Base-by-base conservation (phyloP, 169 alveolate genomes). In the Eimeria necatrix region DNA sequence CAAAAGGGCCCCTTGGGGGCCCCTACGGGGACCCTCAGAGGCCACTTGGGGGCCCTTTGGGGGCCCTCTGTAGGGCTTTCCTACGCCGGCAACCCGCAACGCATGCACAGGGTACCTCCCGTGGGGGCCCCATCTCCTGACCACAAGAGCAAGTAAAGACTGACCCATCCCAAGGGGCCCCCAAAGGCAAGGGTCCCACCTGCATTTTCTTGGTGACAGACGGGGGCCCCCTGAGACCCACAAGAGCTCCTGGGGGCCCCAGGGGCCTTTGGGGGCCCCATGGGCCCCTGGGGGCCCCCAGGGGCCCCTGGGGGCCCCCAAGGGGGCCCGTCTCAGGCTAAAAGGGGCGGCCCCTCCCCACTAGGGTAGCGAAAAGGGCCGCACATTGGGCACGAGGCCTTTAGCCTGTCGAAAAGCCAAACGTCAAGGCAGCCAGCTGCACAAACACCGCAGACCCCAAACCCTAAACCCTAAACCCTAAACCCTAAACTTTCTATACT, bases 331-430 rank as follows among this genome's bases (percentile, higher is more conserved):
- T 26, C 9, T 32, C 18, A 71, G 83, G 56, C 53, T 24, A 32
- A 49, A 7, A 32, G 83, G n/a, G 46, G 83, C 24, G 76, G 41
- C 76, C 91, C 91, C 53, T 46, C 74, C 22, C 91, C 91, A 52
- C 91, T 83, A 53, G 91, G 91, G 53, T 83, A 83, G 76, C 91
- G 91, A 18, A 83, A 56, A 52, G 70, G 91, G 41, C 91, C 91
- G 24, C 91, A 83, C 91, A 83, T 83, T 83, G 91, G 91, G 73
- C 91, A 83, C n/a, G 91, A 83, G 49, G 91, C 91, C 74, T 83
- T 83, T 53, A 83, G 56, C 56, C 91, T 60, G n/a, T 83, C 74
- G 24, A 83, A 83, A 20, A 83, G 91, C 91, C 91, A 83, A n/a
- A 83, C 91, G 76, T 83, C 91, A 24, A 83, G 71, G 68, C 91